These are phyloP conservation scores for Fusarium chlamydosporum DNA, from an alignment of 2,329 filamentous ascomycete genomes.

Conservation along the genomic window DNA sequence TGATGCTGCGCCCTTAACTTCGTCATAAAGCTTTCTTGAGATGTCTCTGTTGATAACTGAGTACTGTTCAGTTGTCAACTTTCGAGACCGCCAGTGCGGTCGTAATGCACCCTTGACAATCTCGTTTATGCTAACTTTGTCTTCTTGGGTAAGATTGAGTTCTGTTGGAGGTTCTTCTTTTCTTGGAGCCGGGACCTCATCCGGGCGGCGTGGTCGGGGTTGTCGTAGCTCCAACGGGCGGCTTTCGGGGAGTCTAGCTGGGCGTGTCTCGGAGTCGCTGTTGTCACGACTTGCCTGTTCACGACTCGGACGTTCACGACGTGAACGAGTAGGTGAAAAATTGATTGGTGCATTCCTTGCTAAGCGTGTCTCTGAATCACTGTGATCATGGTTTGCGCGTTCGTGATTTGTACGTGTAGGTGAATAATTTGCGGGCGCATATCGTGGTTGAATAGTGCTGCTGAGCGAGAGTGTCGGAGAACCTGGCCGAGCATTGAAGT, in stretches of 20 bases:
- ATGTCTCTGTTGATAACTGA: constrained; percentile 92
- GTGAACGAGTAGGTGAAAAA: constrained; percentile 69
- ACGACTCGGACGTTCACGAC: constrained; percentile 27
- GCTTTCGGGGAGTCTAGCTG: constrained; percentile 47
- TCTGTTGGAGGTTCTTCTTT: constrained; percentile 78
- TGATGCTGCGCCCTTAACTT: constrained; percentile 66
- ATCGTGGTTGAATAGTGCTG: constrained; percentile 79
- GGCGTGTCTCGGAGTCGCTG: constrained; percentile 44
- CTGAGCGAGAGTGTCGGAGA: constrained; percentile 77
- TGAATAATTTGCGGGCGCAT: constrained; percentile 81
- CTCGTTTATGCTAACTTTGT: constrained; percentile 89
- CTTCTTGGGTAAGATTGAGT: constrained; percentile 77
- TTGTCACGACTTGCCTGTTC: constrained; percentile 31
- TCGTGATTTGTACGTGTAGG: constrained; percentile 11
- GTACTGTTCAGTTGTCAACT: constrained; percentile 90
- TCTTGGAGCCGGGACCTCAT: constrained; percentile 62
- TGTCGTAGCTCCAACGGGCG: constrained; percentile 65
- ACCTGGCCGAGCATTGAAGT: constrained; percentile 66
- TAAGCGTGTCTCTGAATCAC: constrained; percentile 64
- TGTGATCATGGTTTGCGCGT: constrained; percentile 27
- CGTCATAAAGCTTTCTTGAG: constrained; percentile 88
- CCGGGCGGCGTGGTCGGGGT: constrained; percentile 64
- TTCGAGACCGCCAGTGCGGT: constrained; percentile 83
- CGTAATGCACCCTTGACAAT: constrained; percentile 88
- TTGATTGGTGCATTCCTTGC: constrained; percentile 58